Percentiles rank a stretch among this genome's conserved stretches.
Conservation (phyloP, 257 asterid species). For the Handroanthus guayacan region DNA sequence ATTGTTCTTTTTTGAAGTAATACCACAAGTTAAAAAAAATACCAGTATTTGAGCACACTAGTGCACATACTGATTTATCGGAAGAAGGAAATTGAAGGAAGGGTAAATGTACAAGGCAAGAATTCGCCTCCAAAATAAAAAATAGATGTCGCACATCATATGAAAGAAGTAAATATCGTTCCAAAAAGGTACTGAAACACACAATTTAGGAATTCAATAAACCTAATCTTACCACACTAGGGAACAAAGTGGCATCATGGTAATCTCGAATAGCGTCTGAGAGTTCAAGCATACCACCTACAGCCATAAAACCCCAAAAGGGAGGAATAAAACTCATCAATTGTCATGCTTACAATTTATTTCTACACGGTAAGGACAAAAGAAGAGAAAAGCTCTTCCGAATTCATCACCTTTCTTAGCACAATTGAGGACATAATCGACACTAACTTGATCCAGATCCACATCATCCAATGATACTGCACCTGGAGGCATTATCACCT, state of each 20-base stretch:
- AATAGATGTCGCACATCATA: not conserved
- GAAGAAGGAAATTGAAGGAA: not conserved
- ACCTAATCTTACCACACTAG: constrained; percentile 73
- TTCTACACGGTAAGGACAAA: constrained; percentile 6
- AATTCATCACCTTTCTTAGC: constrained; percentile 78
- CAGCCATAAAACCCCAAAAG: constrained; percentile 35
- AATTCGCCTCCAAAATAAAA: not conserved
- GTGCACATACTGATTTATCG: not conserved
- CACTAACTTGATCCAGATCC: constrained; percentile 98
- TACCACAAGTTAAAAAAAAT: constrained; percentile 34
- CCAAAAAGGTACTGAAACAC: not conserved
- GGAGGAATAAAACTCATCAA: constrained; percentile 21
- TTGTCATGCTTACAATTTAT: constrained; percentile 21
- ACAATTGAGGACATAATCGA: constrained; percentile 83
- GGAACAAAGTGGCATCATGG: constrained; percentile 83
- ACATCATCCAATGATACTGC: constrained; percentile 97
- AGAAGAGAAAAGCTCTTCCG: constrained; percentile 13
- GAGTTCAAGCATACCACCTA: constrained; percentile 90
- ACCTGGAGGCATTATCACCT: constrained; percentile 98
- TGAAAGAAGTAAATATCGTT: constrained; percentile 6
- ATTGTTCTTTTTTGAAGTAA: constrained; percentile 61
- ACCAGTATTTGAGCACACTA: constrained; percentile 15
- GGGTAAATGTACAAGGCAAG: not conserved
- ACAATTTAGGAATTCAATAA: constrained; percentile 28
- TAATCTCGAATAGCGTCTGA: constrained; percentile 95